Evolutionary conservation across 805 yeast species (phyloP), one percentile per base, ranked within the genome.

Genomic region (Pichia pseudocactophila): DNA sequence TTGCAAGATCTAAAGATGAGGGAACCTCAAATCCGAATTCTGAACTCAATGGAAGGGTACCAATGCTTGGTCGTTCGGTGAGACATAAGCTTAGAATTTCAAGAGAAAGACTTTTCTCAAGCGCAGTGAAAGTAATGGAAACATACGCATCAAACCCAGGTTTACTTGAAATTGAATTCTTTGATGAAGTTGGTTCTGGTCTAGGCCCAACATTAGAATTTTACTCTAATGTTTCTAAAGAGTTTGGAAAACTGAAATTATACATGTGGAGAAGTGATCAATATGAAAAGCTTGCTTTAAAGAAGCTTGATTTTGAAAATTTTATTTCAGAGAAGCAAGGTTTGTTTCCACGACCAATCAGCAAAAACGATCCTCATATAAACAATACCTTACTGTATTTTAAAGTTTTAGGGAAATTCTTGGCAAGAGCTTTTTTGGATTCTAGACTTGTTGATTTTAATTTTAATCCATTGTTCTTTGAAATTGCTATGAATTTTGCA

Each of bases 191-290:
- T 7, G 98, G 97, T n/a, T 81, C 96, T 0, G 98, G 98, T 0
- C 64, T 88, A 36, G 98, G 98, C 0, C 98, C 98, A 3, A 90
- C 98, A 0, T 67, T 89, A 49, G 98, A 90, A 61, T 90, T 92
- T 56, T 90, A 87, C 55, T 78, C 97, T 0, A 66, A 71, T 13
- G 87, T 85, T 2, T 87, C 96, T 0, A 76, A 69, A 43, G 88
- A 80, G 48, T 87, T 90, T 57, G 65, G 82, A 1, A 70, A 65
- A 49, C 71, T 69, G 39, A 69, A 68, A 22, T 61, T 80, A 37
- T 62, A 61, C 8, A 65, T 92, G 66, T 90, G 97, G 97, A 71
- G 94, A 50, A 63, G 57, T 32, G 42, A 34, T n/a, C 55, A 57
- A 12, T 46, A 41, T 26, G 34, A 11, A 7, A 30, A 28, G 8